Base-by-base conservation (phyloP, 2,329 filamentous ascomycete species). In the Trichophyton verrucosum region DNA sequence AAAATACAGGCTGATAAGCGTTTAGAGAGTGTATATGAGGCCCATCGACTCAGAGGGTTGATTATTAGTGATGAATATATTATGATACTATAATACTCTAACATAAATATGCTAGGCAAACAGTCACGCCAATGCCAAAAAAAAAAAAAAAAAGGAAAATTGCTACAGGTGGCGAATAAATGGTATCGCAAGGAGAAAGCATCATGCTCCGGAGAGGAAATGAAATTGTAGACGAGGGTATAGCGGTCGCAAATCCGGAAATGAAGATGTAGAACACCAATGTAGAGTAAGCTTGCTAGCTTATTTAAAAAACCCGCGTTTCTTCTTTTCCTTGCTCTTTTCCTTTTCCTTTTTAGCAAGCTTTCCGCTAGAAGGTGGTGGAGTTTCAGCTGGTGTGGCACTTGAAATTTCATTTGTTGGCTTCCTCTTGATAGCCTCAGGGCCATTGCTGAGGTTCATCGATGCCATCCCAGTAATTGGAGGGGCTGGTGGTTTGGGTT, bases 311-410 rank as follows among this genome's bases (percentile, higher is more conserved):
- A 64, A 67, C 73, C 77, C 3, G 62, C 65, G 42, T 65, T 78
- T 81, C 77, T 85, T 85, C 75, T 86, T 86, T 66, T 81, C 77
- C 65, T 76, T 75, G 59, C 75, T 73, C 36, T 68, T 86, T 66
- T 75, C 73, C 40, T 68, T 86, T 66, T 81, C 77, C 64, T 76
- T 69, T 56, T 60, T 60, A 15, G 27, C 24, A n/a, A 33, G 27
- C 27, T 60, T 60, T 42, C 58, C 47, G 24, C 58, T 46, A 40
- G 46, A 47, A 15, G 55, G 24, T 9, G 36, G 13, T 7, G 36
- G 55, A 27, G 55, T 20, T n/a, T 11, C 56, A 46, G 38, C 3
- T 5, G 9, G 36, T 42, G 33, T 40, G 4, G 24, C 38, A 6
- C 47, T 15, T 2, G 62, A 22, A 1, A 51, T 20, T 17, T 61